Evolutionary conservation across 352 stramenopile genomes (phyloP), one percentile per base, ranked within the genome.

Genomic region (Globisporangium cylindrosporum): DNA sequence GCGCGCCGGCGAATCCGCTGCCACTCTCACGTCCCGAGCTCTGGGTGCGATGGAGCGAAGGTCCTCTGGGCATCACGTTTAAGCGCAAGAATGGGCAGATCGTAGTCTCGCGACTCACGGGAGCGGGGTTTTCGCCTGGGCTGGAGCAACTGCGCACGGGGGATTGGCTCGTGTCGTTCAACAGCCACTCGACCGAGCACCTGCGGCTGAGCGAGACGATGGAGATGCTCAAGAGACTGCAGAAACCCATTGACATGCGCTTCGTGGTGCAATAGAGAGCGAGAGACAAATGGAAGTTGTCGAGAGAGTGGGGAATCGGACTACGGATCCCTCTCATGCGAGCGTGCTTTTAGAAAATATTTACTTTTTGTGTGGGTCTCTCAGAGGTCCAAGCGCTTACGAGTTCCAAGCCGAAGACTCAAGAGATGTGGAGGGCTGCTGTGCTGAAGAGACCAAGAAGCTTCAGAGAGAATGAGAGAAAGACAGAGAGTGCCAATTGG

Each of bases 111-210:
- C 80, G 83, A 29, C 79, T 94, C 57, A 94, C 84, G 0, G 86
- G 85, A 1, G 84, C 83, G 1, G 86, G 84, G 1, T 89, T 84
- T 59, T 92, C 84, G 8, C 73, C 72, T 4, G 86, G 86, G 0
- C 62, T 93, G 7, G 83, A 87, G 20, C 86, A 92, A 67, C 73
- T 94, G 34, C 80, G 78, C 12, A 66, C 83, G 0, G 86, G 86
- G 0, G 86, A 94, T 68, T 92, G 81, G 84, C 76, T 94, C 24
- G 76, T 94, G 59, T 90, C 83, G 32, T 90, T 94, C 69, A 90
- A 89, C 63, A 80, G 81, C 64, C 76, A 84, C 56, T 74, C 80
- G 56, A 94, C 86, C 14, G 66, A 77, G 29, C 78, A 80, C 38
- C 66, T 94, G 29, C 74, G 81, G 14, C 73, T 93, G 27, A 82